Conservation (phyloP, 345 rosid genomes). For the Eucalyptus erythrocorys region DNA sequence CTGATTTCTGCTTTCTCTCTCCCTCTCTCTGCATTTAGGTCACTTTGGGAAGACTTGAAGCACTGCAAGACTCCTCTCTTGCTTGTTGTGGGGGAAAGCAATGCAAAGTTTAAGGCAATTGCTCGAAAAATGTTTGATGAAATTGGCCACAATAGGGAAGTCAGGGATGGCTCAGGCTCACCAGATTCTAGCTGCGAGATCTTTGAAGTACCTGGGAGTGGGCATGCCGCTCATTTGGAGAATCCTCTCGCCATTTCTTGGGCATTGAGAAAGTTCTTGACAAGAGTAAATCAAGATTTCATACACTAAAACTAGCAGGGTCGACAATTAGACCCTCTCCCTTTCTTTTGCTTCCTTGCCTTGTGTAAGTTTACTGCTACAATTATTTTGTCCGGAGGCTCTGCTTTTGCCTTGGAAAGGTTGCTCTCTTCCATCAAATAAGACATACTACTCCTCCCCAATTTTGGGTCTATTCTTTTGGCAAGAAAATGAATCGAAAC, state of each 20-base stretch:
- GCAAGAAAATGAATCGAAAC: background rate
- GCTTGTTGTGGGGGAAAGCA: conserved; percentile 55
- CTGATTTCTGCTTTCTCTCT: background rate
- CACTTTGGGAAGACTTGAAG: conserved; percentile 79
- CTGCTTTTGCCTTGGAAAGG: background rate
- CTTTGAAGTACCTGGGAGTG: conserved; percentile 44
- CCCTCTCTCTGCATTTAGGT: conserved; percentile 17
- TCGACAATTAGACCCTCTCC: background rate
- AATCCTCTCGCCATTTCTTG: conserved; percentile 46
- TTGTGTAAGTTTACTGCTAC: background rate
- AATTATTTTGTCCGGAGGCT: background rate
- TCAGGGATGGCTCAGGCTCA: background rate
- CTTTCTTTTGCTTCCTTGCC: background rate
- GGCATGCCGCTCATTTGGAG: conserved; percentile 89
- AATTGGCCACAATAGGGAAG: conserved; percentile 1
- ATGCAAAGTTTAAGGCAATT: conserved; percentile 53
- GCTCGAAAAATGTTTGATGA: conserved; percentile 27
- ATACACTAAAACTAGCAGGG: background rate
- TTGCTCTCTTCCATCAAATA: background rate
- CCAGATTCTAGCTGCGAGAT: conserved; percentile 14
- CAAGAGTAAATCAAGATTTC: background rate
- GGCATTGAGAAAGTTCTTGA: conserved; percentile 46
- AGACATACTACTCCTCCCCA: background rate
- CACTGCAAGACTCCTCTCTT: conserved; percentile 38
- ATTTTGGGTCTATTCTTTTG: background rate